A percentile compares a stretch with the other conserved stretches of the same genome.
Conservation (phyloP, 2,329 filamentous ascomycete species). For the Cladophialophora carrionii region DNA sequence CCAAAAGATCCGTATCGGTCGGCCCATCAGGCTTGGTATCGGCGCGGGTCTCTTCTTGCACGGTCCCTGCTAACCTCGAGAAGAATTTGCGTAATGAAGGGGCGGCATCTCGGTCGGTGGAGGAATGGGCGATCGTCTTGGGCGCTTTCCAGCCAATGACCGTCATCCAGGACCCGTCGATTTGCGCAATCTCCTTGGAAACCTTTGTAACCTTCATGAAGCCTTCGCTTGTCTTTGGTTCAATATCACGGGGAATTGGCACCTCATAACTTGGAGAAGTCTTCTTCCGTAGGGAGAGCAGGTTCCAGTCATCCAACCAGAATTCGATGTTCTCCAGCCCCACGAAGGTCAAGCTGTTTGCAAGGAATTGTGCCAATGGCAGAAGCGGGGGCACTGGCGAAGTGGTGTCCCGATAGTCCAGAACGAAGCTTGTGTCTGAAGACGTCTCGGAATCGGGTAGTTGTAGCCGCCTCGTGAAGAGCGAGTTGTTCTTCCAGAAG, state of each 20-base stretch:
- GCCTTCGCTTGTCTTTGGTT: conserved; percentile 80
- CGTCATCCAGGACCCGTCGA: conserved; percentile 87
- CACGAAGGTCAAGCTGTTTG: conserved; percentile 94
- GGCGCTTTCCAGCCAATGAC: conserved; percentile 81
- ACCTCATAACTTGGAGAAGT: conserved; percentile 75
- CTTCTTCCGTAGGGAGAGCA: conserved; percentile 81
- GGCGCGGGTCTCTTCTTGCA: conserved; percentile 26
- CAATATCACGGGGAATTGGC: conserved; percentile 74
- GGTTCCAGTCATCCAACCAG: conserved; percentile 82
- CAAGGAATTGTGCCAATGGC: conserved; percentile 86
- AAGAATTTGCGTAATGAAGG: conserved; percentile 79
- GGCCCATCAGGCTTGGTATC: conserved; percentile 52
- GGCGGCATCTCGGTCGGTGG: conserved; percentile 49
- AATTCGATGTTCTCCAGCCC: conserved; percentile 85
- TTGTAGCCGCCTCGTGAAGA: conserved; percentile 86
- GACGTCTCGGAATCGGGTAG: conserved; percentile 69
- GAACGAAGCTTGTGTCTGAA: conserved; percentile 82
- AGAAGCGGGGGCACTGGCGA: conserved; percentile 84
- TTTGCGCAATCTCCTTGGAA: conserved; percentile 83
- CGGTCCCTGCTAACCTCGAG: conserved; percentile 67
- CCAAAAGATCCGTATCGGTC: conserved; percentile 66
- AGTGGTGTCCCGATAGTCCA: conserved; percentile 88
- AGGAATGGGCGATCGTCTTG: conserved; percentile 42
- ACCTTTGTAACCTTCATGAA: conserved; percentile 85
- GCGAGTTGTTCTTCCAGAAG: conserved; percentile 98